Evolutionary conservation across 768 basidiomycete genomes (phyloP).

Genomic region (Trametes gibbosa): DNA sequence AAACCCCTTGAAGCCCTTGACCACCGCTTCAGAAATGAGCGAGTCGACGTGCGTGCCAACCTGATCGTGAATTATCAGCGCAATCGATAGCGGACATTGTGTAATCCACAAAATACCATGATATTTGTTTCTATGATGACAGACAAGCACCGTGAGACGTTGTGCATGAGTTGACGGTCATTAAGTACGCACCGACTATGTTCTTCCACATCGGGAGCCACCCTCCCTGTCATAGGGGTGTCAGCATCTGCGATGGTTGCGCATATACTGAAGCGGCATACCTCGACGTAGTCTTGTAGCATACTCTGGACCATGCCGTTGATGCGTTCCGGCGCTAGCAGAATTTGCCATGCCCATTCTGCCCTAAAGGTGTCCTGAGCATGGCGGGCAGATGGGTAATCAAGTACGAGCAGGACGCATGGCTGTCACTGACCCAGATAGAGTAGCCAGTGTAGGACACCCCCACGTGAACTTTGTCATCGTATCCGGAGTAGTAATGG

Average conservation of each 20-base stretch:
- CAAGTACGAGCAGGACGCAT: neutral
- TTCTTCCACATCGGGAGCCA: slow-evolving; percentile 95
- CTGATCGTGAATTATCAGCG: slow-evolving; percentile 29
- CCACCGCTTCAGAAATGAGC: slow-evolving; percentile 66
- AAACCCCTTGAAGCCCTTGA: slow-evolving; percentile 64
- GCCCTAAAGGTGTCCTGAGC: slow-evolving; percentile 74
- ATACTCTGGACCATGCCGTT: slow-evolving; percentile 76
- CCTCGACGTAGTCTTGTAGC: slow-evolving; percentile 75
- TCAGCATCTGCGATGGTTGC: neutral
- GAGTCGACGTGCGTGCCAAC: slow-evolving; percentile 81
- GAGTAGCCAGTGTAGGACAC: slow-evolving; percentile 81
- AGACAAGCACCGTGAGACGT: neutral
- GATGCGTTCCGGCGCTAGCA: slow-evolving; percentile 75
- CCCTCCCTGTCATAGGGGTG: slow-evolving; percentile 46
- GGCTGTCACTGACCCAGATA: slow-evolving; percentile 53
- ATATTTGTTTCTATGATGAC: slow-evolving; percentile 67
- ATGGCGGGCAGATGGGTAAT: neutral
- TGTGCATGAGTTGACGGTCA: no score
- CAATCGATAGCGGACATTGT: neutral
- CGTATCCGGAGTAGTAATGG: slow-evolving; percentile 75
- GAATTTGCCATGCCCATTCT: slow-evolving; percentile 74
- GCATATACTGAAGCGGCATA: slow-evolving; percentile 19
- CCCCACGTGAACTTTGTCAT: slow-evolving; percentile 59
- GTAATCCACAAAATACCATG: slow-evolving; percentile 46
- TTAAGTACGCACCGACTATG: slow-evolving; percentile 49